phyloP scores from a whole-genome alignment of 306 rosid species.

The Prunus padus region DNA sequence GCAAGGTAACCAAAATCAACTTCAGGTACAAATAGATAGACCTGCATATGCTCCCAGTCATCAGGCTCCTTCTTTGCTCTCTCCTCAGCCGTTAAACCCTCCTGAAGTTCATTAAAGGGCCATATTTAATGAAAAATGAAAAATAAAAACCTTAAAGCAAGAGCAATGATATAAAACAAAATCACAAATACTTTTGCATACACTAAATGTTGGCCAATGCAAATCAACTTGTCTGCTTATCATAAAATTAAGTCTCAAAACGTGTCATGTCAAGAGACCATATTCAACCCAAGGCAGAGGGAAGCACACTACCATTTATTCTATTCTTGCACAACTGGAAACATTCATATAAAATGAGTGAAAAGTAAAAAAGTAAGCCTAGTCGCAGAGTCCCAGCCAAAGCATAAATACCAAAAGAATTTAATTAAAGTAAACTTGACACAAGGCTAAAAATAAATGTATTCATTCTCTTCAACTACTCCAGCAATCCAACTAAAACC shows the following conservation, averaged over 20 bases:
- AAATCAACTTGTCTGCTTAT: too few species aligned
- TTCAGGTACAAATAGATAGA: conserved; percentile 26
- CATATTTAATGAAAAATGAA: background rate
- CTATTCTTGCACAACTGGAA: background rate
- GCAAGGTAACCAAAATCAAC: conserved; percentile 9
- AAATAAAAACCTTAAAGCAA: background rate
- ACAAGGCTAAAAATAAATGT: background rate
- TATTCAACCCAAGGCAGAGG: background rate
- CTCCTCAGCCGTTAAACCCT: conserved; percentile 87
- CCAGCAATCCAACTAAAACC: background rate
- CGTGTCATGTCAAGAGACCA: background rate
- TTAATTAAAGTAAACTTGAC: background rate
- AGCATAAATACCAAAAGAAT: background rate
- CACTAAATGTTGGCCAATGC: background rate
- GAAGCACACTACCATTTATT: background rate
- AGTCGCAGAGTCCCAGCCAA: too few species aligned
- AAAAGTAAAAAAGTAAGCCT: too few species aligned
- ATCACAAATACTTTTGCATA: background rate
- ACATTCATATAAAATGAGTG: background rate
- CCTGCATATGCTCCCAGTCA: conserved; percentile 81
- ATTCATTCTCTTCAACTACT: background rate
- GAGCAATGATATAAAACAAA: background rate
- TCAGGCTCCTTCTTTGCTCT: conserved; percentile 66
- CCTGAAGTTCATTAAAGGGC: conserved; percentile 44
- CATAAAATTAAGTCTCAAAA: background rate